Percentiles rank a stretch among this genome's conserved stretches.
These are phyloP conservation scores for Aspergillus sp. DNA, from an alignment of 2,329 filamentous ascomycete species.

Conservation along the genomic window DNA sequence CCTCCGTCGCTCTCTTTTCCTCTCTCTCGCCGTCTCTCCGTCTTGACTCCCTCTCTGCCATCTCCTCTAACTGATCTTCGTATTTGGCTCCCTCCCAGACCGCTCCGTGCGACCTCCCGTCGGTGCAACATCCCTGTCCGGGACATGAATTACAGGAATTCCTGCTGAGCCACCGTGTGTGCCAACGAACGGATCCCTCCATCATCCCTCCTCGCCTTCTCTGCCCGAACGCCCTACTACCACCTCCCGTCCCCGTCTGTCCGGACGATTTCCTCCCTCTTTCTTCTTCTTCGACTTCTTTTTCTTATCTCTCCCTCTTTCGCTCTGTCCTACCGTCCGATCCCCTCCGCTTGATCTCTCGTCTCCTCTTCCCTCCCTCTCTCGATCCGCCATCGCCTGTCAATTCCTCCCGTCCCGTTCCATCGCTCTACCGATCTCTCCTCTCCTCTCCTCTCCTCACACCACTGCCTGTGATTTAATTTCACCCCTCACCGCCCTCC, in stretches of 20 bases:
- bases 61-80: conserved; percentile 3
- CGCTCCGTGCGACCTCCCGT: background rate
- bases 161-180: too few relatives aligned
- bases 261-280: conserved; percentile 21
- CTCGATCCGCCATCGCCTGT: background rate
- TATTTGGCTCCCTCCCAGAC: conserved; percentile 5
- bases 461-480: background rate
- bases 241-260: conserved; percentile 10
- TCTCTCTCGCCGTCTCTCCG: conserved; percentile 24
- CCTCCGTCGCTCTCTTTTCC: conserved; percentile 26
- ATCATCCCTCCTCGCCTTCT: background rate
- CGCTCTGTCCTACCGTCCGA: background rate
- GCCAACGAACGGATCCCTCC: background rate
- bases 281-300: conserved; percentile 4
- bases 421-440: too few relatives aligned
- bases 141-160: too few relatives aligned
- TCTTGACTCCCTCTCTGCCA: conserved; percentile 21
- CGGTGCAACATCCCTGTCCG: too few relatives aligned
- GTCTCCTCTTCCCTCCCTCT: background rate
- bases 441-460: background rate
- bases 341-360: conserved; percentile 1
- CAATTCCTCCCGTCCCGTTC: background rate
- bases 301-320: background rate
- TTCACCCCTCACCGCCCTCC: background rate
- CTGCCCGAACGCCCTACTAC: conserved; percentile 38